phyloP scores from a whole-genome alignment of 2,329 filamentous ascomycete species.

The Rhinocladiella mackenziei region DNA sequence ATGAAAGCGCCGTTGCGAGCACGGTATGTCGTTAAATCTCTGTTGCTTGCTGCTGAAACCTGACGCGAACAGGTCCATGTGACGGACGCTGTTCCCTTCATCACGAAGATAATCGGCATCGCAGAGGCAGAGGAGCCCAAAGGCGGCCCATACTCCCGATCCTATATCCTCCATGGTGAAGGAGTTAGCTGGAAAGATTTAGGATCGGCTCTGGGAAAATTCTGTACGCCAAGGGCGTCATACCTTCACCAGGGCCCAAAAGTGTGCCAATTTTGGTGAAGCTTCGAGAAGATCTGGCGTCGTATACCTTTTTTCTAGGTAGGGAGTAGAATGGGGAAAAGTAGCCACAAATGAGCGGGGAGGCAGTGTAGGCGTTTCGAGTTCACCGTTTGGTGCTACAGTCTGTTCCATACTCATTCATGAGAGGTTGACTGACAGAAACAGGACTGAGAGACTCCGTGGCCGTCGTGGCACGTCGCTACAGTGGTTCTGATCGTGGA shows the following conservation, averaged over 20 bases:
- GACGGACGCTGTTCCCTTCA: slow-evolving; percentile 14
- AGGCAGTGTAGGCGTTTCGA: too few species aligned
- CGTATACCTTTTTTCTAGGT: slow-evolving; percentile 8
- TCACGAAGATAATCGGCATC: slow-evolving; percentile 18
- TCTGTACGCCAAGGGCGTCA: slow-evolving; percentile 13
- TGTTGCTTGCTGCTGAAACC: background rate
- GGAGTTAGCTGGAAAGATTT: slow-evolving; percentile 19
- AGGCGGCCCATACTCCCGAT: slow-evolving; percentile 17
- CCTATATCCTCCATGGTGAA: slow-evolving; percentile 20
- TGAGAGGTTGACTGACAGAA: too few species aligned
- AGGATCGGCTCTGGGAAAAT: slow-evolving; percentile 9
- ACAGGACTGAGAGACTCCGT: too few species aligned
- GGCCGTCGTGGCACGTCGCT: too few species aligned
- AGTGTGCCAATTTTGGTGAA: slow-evolving; percentile 6
- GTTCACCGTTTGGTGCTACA: too few species aligned
- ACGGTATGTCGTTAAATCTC: background rate
- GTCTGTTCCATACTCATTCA: too few species aligned
- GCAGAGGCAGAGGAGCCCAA: slow-evolving; percentile 14
- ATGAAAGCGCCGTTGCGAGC: slow-evolving; percentile 16
- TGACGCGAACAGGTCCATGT: slow-evolving; percentile 9
- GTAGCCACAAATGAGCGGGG: too few species aligned
- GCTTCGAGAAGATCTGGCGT: slow-evolving; percentile 12
- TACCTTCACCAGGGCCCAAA: slow-evolving; percentile 14
- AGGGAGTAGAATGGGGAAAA: background rate
- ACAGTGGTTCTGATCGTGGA: too few species aligned